Percentiles rank a stretch among this genome's conserved stretches.
Conservation (phyloP, 108 stramenopile genomes). For the Fragilaria crotonensis region DNA sequence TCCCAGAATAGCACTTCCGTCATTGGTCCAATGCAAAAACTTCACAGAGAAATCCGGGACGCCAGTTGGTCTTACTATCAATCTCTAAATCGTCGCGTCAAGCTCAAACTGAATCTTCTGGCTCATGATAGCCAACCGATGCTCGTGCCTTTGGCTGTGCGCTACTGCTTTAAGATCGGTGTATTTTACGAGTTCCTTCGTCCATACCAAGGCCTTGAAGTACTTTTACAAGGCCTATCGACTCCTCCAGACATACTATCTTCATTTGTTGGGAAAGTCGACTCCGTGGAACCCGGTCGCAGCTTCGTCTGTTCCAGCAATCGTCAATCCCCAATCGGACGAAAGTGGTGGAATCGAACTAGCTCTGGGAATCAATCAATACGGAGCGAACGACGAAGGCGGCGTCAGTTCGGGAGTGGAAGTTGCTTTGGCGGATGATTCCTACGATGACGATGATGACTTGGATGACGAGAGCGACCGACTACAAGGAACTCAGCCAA, state of each 20-base stretch:
- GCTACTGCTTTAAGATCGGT: conserved; percentile 61
- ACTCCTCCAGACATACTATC: conserved; percentile 33
- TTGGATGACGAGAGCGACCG: background rate
- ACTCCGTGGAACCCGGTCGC: background rate
- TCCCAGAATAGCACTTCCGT: conserved; percentile 6
- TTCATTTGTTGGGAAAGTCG: conserved; percentile 6
- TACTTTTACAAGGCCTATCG: conserved; percentile 49
- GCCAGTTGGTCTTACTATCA: conserved; percentile 38
- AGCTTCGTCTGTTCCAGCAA: background rate
- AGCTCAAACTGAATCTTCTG: conserved; percentile 28
- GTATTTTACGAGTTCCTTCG: conserved; percentile 58
- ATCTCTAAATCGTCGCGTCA: conserved; percentile 24
- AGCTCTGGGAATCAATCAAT: background rate
- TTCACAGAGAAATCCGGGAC: conserved; percentile 28
- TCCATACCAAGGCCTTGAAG: conserved; percentile 32
- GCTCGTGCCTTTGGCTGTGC: conserved; percentile 40
- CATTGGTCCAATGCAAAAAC: conserved; percentile 13
- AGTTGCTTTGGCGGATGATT: conserved; percentile 17
- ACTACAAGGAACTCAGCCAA: conserved; percentile 2
- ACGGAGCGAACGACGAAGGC: background rate
- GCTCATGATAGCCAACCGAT: conserved; percentile 15
- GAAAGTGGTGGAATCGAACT: background rate
- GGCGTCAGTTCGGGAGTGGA: conserved; percentile 26
- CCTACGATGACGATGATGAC: background rate
- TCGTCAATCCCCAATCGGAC: conserved; percentile 4